phyloP scores from a whole-genome alignment of 148 eudicot genomes.

The Chenopodium formosanum region DNA sequence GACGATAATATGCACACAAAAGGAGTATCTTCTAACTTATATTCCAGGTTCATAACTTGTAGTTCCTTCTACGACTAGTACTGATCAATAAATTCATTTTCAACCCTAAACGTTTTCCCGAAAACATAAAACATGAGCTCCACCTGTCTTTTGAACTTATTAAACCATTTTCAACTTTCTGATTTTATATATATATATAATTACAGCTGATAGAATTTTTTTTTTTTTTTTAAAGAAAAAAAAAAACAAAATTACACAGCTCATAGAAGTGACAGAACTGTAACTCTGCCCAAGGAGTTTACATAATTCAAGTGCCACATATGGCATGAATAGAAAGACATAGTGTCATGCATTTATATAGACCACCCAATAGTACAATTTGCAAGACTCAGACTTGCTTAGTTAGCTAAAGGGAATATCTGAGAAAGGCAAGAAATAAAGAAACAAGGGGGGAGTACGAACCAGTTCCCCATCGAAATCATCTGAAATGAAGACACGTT shows the following conservation, averaged over 20 bases:
- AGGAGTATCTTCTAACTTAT: neutral
- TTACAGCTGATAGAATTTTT: neutral
- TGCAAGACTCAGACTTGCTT: neutral
- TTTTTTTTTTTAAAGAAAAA: too few species aligned
- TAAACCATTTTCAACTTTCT: neutral
- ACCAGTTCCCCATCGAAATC: slow-evolving; percentile 99
- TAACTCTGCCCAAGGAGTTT: neutral
- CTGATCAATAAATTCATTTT: neutral
- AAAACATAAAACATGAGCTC: neutral
- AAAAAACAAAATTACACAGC: neutral
- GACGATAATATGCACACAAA: too few species aligned
- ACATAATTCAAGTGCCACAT: neutral
- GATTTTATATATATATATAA: neutral
- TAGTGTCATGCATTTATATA: neutral
- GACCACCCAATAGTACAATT: neutral
- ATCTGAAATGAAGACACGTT: slow-evolving; percentile 93
- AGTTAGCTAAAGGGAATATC: neutral
- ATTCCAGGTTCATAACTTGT: neutral
- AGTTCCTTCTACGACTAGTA: neutral
- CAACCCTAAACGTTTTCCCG: neutral
- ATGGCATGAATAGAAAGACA: neutral
- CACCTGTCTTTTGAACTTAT: neutral
- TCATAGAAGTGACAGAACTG: neutral
- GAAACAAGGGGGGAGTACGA: slow-evolving; percentile 19
- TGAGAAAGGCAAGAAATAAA: slow-evolving; percentile 1